phyloP scores from a whole-genome alignment of 179 eudicot genomes.

The Carnegiea gigantea region DNA sequence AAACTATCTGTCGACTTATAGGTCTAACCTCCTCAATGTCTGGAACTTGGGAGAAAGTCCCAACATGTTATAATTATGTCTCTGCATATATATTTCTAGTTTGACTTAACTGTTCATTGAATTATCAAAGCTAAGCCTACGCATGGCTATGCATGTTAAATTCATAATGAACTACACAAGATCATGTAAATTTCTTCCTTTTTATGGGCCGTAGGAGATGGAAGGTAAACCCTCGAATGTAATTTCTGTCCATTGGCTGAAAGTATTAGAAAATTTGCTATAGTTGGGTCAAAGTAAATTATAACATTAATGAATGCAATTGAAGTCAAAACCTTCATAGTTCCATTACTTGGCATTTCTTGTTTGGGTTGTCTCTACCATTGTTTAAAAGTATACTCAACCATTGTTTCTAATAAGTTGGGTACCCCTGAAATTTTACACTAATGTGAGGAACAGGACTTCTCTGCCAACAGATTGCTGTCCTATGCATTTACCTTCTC shows the following conservation, averaged over 20 bases:
- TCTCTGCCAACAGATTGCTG: background rate
- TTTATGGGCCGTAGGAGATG: background rate
- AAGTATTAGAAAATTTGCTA: background rate
- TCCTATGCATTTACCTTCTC: background rate
- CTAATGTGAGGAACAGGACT: background rate
- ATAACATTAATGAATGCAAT: too few species aligned
- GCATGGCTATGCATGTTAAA: background rate
- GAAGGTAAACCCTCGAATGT: slow-evolving; percentile 4
- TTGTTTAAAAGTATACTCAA: background rate
- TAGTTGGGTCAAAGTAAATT: background rate
- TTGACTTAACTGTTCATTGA: background rate
- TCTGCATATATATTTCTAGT: background rate
- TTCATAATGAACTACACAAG: background rate
- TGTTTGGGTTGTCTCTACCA: background rate
- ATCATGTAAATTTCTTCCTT: background rate
- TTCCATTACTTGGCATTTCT: background rate
- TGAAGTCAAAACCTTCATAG: background rate
- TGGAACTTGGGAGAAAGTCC: background rate
- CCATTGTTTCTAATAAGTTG: background rate
- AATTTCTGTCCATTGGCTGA: background rate
- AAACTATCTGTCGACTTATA: background rate
- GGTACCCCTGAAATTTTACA: background rate
- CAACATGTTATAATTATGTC: background rate
- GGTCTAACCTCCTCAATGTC: background rate
- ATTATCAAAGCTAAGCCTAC: background rate